Conservation (phyloP, 2,329 filamentous ascomycete genomes). For the Fusarium protoensiforme region DNA sequence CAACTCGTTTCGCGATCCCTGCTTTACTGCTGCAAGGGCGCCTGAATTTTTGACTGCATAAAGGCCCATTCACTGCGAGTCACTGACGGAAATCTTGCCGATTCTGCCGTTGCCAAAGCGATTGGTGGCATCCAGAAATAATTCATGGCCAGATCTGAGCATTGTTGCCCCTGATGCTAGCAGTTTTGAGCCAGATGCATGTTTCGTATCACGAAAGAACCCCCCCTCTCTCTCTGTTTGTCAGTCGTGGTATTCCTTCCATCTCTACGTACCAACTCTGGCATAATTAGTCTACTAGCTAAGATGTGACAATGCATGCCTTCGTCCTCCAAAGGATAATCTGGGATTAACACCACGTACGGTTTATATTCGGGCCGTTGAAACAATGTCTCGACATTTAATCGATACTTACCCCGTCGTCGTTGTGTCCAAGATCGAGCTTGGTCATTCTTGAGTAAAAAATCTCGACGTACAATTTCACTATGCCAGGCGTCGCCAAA, state of each 20-base stretch:
- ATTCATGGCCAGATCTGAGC: not conserved
- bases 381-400: slow-evolving; percentile 12
- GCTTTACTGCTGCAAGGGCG: not conserved
- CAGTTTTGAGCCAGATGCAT: slow-evolving; percentile 23
- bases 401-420: slow-evolving; percentile 15
- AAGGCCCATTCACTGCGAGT: not conserved
- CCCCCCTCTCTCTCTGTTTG: not conserved
- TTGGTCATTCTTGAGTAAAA: not conserved
- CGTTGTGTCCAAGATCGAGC: not conserved
- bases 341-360: not conserved
- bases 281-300: not conserved
- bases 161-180: slow-evolving; percentile 12
- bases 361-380: slow-evolving; percentile 5
- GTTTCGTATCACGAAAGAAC: slow-evolving; percentile 8
- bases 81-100: not conserved
- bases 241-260: not conserved
- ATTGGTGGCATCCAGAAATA: not conserved
- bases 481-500: slow-evolving; percentile 30
- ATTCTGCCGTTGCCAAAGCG: not conserved
- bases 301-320: not conserved
- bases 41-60: not conserved
- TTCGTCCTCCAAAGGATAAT: not conserved
- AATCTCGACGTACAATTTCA: not conserved
- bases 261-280: not conserved
- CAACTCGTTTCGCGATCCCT: slow-evolving; percentile 1